Evolutionary conservation across 1,284 basidiomycete species (phyloP).

Genomic region (Ceratorhiza oryzae-sativae): DNA sequence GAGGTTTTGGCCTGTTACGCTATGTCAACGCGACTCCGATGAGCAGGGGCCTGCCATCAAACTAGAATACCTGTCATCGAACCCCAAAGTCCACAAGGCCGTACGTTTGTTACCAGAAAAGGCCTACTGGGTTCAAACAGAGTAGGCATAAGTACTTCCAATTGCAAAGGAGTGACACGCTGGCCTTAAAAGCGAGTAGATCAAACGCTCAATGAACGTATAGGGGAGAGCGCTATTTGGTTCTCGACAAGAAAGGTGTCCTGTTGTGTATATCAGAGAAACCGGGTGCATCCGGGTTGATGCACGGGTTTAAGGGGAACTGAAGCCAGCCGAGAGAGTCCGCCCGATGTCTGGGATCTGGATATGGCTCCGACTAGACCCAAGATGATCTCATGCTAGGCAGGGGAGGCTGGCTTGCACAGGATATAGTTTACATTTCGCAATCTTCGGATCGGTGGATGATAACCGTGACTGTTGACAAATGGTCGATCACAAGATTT

Average conservation of each 20-base stretch:
- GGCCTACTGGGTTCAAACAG: background rate
- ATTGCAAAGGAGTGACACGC: constrained; percentile 6
- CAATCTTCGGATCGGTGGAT: background rate
- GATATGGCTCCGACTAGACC: background rate
- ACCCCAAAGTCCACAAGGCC: background rate
- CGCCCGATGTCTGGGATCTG: background rate
- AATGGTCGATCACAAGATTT: background rate
- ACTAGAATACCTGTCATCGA: constrained; percentile 17
- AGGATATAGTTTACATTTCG: background rate
- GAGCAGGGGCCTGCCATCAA: constrained; percentile 1
- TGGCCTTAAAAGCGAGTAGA: constrained; percentile 22
- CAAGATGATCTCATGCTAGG: background rate
- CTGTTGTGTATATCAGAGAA: background rate
- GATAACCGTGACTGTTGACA: background rate
- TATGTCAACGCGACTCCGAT: constrained; percentile 12
- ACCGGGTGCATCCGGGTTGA: constrained; percentile 1
- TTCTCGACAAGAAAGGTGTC: background rate
- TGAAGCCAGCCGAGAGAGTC: background rate
- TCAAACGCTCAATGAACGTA: constrained; percentile 28
- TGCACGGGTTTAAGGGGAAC: background rate
- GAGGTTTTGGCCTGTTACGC: constrained; percentile 2
- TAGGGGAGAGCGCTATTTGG: constrained; percentile 2
- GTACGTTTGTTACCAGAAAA: constrained; percentile 8
- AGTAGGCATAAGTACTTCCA: background rate
- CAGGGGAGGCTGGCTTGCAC: background rate